Conservation (phyloP, 2,329 filamentous ascomycete species). For the Verticillium isaacii region DNA sequence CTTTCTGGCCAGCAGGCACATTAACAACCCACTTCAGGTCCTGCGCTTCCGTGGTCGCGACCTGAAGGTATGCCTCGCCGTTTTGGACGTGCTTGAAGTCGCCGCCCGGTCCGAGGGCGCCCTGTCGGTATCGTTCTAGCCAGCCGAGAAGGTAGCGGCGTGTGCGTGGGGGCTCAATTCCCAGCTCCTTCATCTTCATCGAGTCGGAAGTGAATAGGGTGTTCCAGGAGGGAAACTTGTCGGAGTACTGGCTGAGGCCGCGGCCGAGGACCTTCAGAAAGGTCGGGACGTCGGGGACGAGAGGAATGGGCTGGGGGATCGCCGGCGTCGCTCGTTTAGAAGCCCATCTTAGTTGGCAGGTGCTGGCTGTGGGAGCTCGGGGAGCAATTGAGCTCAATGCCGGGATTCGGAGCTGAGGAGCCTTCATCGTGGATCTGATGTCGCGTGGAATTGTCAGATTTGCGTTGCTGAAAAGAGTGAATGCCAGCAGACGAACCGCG, state of each 20-base stretch:
- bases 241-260: constrained; percentile 71
- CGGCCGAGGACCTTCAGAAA: constrained; percentile 92
- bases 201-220: constrained; percentile 80
- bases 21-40: constrained; percentile 51
- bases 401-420: constrained; percentile 8
- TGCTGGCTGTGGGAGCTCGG: constrained; percentile 18
- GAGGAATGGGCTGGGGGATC: constrained; percentile 69
- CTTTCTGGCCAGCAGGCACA: constrained; percentile 40
- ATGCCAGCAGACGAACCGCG: not conserved
- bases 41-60: constrained; percentile 34
- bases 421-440: constrained; percentile 10
- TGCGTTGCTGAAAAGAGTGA: not conserved
- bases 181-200: constrained; percentile 72
- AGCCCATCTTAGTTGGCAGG: constrained; percentile 26
- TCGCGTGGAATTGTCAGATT: not conserved
- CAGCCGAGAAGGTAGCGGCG: constrained; percentile 82
- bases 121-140: constrained; percentile 78
- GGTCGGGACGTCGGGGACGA: constrained; percentile 78
- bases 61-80: constrained; percentile 46
- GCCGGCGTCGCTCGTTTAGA: constrained; percentile 14
- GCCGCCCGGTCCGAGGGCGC: constrained; percentile 74
- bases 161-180: constrained; percentile 78
- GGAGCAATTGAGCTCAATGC: constrained; percentile 10
- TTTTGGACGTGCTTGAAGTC: constrained; percentile 69
- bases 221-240: constrained; percentile 89